Conservation (phyloP, 495 filamentous ascomycete species). For the Bryoglossum gracile region DNA sequence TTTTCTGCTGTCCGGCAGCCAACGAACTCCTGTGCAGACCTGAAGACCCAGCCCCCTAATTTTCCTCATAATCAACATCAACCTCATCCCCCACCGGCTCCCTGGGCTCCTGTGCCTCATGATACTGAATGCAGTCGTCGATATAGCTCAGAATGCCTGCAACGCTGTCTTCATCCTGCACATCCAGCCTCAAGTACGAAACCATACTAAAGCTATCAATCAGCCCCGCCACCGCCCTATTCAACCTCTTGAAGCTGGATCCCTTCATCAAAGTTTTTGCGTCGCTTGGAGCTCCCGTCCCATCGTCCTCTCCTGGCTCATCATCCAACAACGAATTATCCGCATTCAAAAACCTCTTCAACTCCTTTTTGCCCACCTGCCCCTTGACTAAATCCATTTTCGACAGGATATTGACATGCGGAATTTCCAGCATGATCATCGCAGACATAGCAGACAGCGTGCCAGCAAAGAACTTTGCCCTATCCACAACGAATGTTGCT, state of each 20-base stretch:
- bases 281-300: slow-evolving; percentile 34
- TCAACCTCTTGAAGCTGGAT: slow-evolving; percentile 67
- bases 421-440: slow-evolving; percentile 96
- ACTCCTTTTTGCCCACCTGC: slow-evolving; percentile 69
- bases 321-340: slow-evolving; percentile 73
- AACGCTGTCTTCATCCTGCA: slow-evolving; percentile 89
- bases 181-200: slow-evolving; percentile 82
- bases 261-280: slow-evolving; percentile 68
- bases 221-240: slow-evolving; percentile 75
- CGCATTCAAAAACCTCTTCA: slow-evolving; percentile 81
- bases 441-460: slow-evolving; percentile 95
- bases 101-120: slow-evolving; percentile 90
- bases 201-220: slow-evolving; percentile 99
- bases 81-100: slow-evolving; percentile 78
- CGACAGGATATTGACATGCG: slow-evolving; percentile 86
- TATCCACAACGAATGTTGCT: slow-evolving; percentile 88
- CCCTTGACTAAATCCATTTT: slow-evolving; percentile 96
- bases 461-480: slow-evolving; percentile 94
- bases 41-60: background rate
- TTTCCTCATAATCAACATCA: slow-evolving; percentile 49
- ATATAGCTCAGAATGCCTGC: slow-evolving; percentile 89
- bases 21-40: background rate
- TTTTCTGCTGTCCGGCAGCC: background rate
- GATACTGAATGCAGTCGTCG: slow-evolving; percentile 91
- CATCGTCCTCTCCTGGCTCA: slow-evolving; percentile 40